Evolutionary conservation across 352 stramenopile genomes (phyloP), one percentile per base, ranked within the genome.

Genomic region (Phytopythium mirpurense): DNA sequence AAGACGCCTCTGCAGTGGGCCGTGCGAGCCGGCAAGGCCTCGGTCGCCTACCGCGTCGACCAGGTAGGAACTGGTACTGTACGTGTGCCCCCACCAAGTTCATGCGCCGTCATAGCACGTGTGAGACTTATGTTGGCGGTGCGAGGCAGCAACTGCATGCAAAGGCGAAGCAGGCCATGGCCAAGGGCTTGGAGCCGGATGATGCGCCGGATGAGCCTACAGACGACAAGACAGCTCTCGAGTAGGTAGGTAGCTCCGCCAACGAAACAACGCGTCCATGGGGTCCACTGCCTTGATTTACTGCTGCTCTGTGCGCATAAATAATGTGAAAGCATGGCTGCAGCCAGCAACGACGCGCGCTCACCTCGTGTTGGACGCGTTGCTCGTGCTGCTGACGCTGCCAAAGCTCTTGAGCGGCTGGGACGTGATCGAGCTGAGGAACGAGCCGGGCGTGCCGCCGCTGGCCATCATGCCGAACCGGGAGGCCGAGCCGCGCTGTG

Each of bases 1-100:
- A 85, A 83, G 54, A 89, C 79, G 4, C 82, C 82, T 16, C 56
- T 90, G 38, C 78, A 90, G 47, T 93, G 79, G 76, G 82, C 79
- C 1, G 64, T 86, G 6, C 66, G 70, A 15, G 73, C 73, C 18
- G 82, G 82, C 40, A 83, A 89, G 56, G 77, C 79, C 0, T 87
- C 82, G 15, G 62, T 88, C 40, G 71, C 75, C 34, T 90, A 93
- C 56, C 75, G 78, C 26, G 65, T 93, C 21, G 82, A 93, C 46
- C 79, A 90, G 64, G 75, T 80, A 47, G 19, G 19, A 5, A 27
- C 19, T 46, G 12, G 12, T 12, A 4, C 14, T 41, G 15, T n/a
- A n/a, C n/a, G n/a, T n/a, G n/a, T n/a, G n/a, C n/a, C n/a, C n/a
- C n/a, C n/a, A n/a, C n/a, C n/a, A n/a, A n/a, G n/a, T n/a, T n/a